Percentiles rank a stretch among this genome's conserved stretches.
Evolutionary conservation across 495 filamentous ascomycete species (phyloP).

Genomic region (Aspergillus taichungensis): DNA sequence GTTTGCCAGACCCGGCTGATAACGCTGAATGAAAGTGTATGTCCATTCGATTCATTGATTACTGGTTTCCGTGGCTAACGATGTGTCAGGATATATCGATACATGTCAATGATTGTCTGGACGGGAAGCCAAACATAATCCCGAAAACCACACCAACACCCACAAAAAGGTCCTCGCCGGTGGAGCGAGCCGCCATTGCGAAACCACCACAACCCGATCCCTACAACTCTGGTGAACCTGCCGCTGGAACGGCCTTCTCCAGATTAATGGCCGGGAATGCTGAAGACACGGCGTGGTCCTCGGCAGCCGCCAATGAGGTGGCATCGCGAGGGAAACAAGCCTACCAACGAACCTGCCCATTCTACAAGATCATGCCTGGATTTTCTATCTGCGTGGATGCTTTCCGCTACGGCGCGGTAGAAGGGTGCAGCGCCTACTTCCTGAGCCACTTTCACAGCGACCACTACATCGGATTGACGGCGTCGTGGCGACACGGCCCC

Average conservation of each 20-base stretch:
- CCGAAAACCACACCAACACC: conserved; percentile 9
- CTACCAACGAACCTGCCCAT: conserved; percentile 85
- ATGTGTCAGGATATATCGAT: conserved; percentile 37
- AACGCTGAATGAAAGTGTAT: conserved; percentile 48
- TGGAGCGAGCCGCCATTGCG: conserved; percentile 58
- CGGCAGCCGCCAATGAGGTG: conserved; percentile 69
- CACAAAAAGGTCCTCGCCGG: conserved; percentile 38
- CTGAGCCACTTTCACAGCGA: conserved; percentile 97
- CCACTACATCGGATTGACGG: conserved; percentile 87
- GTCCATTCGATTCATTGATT: conserved; percentile 6
- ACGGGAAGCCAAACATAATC: conserved; percentile 59
- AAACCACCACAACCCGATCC: conserved; percentile 72
- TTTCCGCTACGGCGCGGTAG: conserved; percentile 88
- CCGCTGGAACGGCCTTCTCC: conserved; percentile 62
- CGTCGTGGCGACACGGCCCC: conserved; percentile 83
- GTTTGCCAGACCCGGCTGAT: conserved; percentile 59
- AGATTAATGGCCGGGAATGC: conserved; percentile 87
- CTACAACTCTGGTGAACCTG: conserved; percentile 41
- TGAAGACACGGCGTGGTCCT: conserved; percentile 84
- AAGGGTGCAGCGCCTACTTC: conserved; percentile 92
- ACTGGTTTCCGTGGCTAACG: background rate
- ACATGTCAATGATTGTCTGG: conserved; percentile 91
- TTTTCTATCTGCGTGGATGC: conserved; percentile 92
- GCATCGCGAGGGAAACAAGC: conserved; percentile 80
- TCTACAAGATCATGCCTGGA: conserved; percentile 94